These are phyloP conservation scores for Moringa oleifera DNA, from an alignment of 345 rosid genomes.

Conservation along the genomic window DNA sequence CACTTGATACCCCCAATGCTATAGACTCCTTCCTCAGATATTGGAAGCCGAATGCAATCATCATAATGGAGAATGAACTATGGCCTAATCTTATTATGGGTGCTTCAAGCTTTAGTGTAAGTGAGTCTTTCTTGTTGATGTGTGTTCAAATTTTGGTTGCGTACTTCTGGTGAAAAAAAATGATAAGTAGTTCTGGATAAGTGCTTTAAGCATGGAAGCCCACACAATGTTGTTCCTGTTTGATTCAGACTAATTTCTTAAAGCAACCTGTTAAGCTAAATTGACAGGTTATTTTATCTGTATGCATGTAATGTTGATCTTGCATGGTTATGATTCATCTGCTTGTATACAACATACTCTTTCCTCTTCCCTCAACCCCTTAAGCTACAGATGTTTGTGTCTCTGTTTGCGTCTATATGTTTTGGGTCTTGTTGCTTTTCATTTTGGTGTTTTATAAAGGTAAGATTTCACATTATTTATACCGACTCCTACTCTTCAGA, in stretches of 20 bases:
- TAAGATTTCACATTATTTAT: not conserved
- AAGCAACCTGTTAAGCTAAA: not conserved
- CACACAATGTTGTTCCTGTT: not conserved
- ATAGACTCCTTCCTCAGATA: slow-evolving; percentile 59
- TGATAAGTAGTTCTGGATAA: not conserved
- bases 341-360: not conserved
- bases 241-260: not conserved
- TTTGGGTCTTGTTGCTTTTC: not conserved
- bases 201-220: not conserved
- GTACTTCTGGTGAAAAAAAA: no score
- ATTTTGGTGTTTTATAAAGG: not conserved
- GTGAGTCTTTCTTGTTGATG: slow-evolving; percentile 21
- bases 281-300: not conserved
- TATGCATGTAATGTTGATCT: not conserved
- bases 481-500: slow-evolving; percentile 33
- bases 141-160: not conserved
- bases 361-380: no score
- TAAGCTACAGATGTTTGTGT: no score
- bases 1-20: slow-evolving; percentile 73
- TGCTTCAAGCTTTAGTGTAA: slow-evolving; percentile 61
- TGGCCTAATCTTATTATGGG: slow-evolving; percentile 87
- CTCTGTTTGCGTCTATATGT: no score
- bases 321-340: not conserved
- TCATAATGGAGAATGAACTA: slow-evolving; percentile 79
- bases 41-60: slow-evolving; percentile 73